Base-by-base conservation (phyloP, 2,329 filamentous ascomycete species). In the Chaetomiaceae sp. region DNA sequence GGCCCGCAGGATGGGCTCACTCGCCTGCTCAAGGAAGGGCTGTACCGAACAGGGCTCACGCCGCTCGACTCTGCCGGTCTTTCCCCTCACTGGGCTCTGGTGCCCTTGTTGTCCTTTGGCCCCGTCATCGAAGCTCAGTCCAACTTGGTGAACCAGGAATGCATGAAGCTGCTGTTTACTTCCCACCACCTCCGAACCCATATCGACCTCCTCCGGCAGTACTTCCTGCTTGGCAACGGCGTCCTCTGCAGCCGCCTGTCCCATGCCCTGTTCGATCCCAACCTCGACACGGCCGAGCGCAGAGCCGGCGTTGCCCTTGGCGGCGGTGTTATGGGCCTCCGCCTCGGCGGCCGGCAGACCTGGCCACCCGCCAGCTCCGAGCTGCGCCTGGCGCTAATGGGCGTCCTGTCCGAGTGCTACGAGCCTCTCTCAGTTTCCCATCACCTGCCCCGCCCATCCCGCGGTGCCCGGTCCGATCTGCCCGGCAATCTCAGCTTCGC, bases 301-400 rank as follows among this genome's bases (percentile, higher is more conserved):
- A 78, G 79, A 40, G 70, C 78, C 15, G 87, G 88, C 3, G 73
- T 83, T 26, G 79, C 86, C 36, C 76, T 82, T 8, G 78, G 78
- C 37, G 83, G 26, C 20, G 42, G 42, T n/a, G 26, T 79, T 12
- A 91, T 95, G 73, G 91, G 93, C 1, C 72, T 97, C 33, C 84
- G 89, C 33, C 72, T 97, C 1, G 86, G 86, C n/a, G 80, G 79
- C 2, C 79, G 88, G 57, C 81, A 87, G 45, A 87, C 76, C 26
- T 97, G 93, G 93, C 93, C 93, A 20, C 93, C 93, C 4, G 89
- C 89, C 19, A 94, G 87, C 63, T 96, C 90, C 0, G 93, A 97
- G 63, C 69, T 98, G n/a, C 81, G 89, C 9, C 73, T 97, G 5
- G 88, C 88, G 0, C 72, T 98, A 15, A 94, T 90, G 76, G 89